Base-by-base conservation (phyloP, 192 early-diverging fungal genomes). In the Linnemannia schmuckeri region DNA sequence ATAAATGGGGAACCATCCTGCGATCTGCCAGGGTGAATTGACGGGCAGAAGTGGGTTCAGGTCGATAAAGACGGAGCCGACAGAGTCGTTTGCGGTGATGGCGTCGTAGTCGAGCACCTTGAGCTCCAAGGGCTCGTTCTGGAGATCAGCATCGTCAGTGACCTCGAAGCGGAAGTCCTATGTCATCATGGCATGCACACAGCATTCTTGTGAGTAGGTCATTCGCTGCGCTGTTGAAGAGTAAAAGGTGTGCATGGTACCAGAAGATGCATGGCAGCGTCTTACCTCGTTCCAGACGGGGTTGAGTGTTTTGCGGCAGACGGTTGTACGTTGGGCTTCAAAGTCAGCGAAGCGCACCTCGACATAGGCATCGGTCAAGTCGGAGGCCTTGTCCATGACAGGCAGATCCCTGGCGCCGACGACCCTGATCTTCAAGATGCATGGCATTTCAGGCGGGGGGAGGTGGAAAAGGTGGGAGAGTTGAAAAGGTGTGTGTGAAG, bases 291-390 rank as follows among this genome's bases (percentile, higher is more conserved):
- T 96, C 96, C 96, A 97, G 13, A 95, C 89, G 0, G 96, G 96
- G 82, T 96, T 94, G 55, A 97, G 90, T 37, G 95, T 97, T 42
- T 93, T 91, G 33, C 93, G 89, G 30, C 90, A 91, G 49, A 95
- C 95, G 49, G 92, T 87, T 9, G 95, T 96, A 35, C 93, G 87
- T 41, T 92, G 81, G 6, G 89, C 87, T 44, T 97, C 95, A 79
- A 93, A 93, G 79, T 95, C 93, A 13, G 92, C 93, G 79, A 96
- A 96, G 77, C 91, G 91, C 52, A 95, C 90, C 77, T 97, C 96
- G 27, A 96, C 96, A 72, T 95, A 97, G n/a, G 96, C 96, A 83
- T 97, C 96, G 22, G 95, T 94, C 76, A 95, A 89, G 76, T 95
- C 95, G 9, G 95, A 94, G 33, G 93, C 89, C 75, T 95, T 86